Evolutionary conservation across 1,139 yeast species (phyloP), one percentile per base, ranked within the genome.

Genomic region (Scheffersomyces illinoinensis): DNA sequence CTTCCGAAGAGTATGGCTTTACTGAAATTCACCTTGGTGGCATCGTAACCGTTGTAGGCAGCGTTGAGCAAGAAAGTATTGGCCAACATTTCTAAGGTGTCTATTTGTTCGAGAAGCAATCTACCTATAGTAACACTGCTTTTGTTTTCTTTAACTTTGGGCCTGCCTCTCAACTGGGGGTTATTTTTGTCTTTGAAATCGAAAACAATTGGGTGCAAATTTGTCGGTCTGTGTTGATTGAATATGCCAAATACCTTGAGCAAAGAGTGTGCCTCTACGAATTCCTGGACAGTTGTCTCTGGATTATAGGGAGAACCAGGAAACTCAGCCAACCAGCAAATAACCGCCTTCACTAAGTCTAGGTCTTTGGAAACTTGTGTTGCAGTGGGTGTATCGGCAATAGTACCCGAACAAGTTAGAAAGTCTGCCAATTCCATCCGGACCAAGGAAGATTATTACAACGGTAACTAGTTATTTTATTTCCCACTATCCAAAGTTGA

Each of bases 291-390:
- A 1, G 58, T 50, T 1, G 65, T 54, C 10, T 55, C 58, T 1
- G 62, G 49, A 0, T 52, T 10, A 2, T 70, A 47, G 1, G 74
- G 72, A 23, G 68, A 64, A 14, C 58, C 57, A 2, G 73, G 73
- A 48, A 74, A 67, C 53, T 67, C 69, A 1, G 71, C 65, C 4
- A 73, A 60, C 76, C 76, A 73, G 43, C 62, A 66, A n/a, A 72
- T 66, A 0, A 68, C 59, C 0, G 74, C 62, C 23, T 59, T 62
- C 1, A 67, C 62, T 43, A 70, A 64, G 52, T 55, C 53, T 12
- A 33, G 12, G 12, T 33, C 43, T 33, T 33, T 33, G 43, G 43
- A 33, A 33, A 33, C 43, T 12, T 33, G 43, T 14, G 43, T 33
- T 33, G 43, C 43, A 33, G 43, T 33, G 14, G 43, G 43, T 33